A percentile compares a stretch with the other conserved stretches of the same genome.
Evolutionary conservation across 306 rosid genomes (phyloP).

Genomic region (Cucurbita argyrosperma): DNA sequence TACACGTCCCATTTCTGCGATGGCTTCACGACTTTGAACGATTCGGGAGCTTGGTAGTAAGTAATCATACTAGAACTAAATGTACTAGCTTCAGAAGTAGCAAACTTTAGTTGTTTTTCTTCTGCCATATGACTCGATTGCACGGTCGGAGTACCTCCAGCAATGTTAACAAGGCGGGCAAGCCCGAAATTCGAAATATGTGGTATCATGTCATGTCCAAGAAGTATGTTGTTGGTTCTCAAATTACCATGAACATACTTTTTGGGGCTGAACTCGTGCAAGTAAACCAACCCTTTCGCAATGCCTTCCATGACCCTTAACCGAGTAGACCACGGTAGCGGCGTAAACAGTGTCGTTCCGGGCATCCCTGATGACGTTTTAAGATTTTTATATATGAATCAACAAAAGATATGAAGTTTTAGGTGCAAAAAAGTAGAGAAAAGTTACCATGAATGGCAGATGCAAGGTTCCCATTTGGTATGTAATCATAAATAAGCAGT

Average conservation of each 20-base stretch:
- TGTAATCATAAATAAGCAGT: constrained; percentile 80
- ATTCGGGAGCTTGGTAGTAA: constrained; percentile 80
- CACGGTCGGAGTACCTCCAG: constrained; percentile 71
- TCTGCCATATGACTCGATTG: constrained; percentile 56
- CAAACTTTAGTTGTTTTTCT: constrained; percentile 40
- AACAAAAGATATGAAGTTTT: too few species aligned
- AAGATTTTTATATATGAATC: background rate
- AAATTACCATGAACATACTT: constrained; percentile 92
- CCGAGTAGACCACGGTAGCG: constrained; percentile 53
- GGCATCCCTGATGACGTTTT: constrained; percentile 43
- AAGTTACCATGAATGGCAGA: constrained; percentile 72
- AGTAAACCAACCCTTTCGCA: constrained; percentile 72
- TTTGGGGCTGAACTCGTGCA: constrained; percentile 90
- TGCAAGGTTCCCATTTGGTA: constrained; percentile 84
- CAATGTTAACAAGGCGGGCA: constrained; percentile 84
- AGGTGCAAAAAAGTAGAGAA: background rate
- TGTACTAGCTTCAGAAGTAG: constrained; percentile 31
- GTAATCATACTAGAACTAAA: constrained; percentile 28
- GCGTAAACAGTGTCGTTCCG: constrained; percentile 43
- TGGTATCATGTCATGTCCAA: constrained; percentile 72
- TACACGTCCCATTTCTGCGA: constrained; percentile 97
- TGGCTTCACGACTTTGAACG: constrained; percentile 77
- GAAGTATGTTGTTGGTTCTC: constrained; percentile 70
- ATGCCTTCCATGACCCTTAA: constrained; percentile 67
- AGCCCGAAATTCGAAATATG: constrained; percentile 83